Conservation (phyloP, 2,329 filamentous ascomycete genomes). For the Gliomastix tumulicola region DNA sequence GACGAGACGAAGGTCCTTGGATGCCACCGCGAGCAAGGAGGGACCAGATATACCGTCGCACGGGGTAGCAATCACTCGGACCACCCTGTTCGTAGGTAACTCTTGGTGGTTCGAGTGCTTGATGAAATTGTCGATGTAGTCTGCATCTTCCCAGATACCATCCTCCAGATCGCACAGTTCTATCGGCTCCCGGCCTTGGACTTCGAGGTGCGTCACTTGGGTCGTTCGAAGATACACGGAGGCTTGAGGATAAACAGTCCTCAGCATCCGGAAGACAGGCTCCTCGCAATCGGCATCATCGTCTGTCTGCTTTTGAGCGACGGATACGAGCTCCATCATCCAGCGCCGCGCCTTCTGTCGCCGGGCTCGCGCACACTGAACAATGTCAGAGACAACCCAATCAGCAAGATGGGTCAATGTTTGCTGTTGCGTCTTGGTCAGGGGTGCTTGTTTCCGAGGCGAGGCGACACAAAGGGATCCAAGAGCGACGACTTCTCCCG, state of each 20-base stretch:
- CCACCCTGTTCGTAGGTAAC: constrained; percentile 14
- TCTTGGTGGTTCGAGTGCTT: background rate
- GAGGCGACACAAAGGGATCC: background rate
- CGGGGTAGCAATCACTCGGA: constrained; percentile 27
- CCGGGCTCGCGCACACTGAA: constrained; percentile 24
- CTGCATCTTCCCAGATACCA: background rate
- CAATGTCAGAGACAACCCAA: constrained; percentile 30
- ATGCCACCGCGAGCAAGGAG: constrained; percentile 27
- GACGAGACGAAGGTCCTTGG: constrained; percentile 30
- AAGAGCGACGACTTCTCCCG: background rate
- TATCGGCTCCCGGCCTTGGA: background rate
- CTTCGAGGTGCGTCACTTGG: background rate
- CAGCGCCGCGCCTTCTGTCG: constrained; percentile 29
- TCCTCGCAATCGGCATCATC: background rate
- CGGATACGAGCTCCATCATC: constrained; percentile 25
- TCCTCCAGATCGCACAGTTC: background rate
- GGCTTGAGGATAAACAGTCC: background rate
- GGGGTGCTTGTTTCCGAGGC: constrained; percentile 13
- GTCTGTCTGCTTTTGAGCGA: constrained; percentile 9
- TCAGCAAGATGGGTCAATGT: constrained; percentile 17
- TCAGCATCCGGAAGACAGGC: background rate
- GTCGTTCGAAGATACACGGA: background rate
- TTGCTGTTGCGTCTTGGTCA: constrained; percentile 18
- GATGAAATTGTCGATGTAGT: background rate
- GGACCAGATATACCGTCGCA: constrained; percentile 21